Evolutionary conservation across 352 stramenopile species (phyloP).

Genomic region (Phytophthora tubulina): DNA sequence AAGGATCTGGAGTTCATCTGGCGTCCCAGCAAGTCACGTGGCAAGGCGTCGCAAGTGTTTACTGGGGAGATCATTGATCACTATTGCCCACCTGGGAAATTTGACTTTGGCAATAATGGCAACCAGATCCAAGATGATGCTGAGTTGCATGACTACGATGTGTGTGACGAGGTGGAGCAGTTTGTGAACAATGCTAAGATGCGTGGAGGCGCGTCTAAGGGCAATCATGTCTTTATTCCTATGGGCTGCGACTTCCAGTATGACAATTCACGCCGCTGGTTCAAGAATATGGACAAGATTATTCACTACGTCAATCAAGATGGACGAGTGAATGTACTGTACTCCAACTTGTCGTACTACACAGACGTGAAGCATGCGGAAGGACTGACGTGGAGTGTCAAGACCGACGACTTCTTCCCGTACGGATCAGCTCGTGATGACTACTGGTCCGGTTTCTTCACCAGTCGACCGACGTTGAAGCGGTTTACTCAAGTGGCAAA

Average conservation of each 20-base stretch:
- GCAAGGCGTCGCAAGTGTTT: constrained; percentile 86
- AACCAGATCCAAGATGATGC: constrained; percentile 90
- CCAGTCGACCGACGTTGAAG: constrained; percentile 94
- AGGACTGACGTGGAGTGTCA: constrained; percentile 82
- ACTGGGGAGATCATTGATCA: constrained; percentile 89
- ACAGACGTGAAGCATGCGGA: constrained; percentile 94
- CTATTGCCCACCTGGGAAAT: constrained; percentile 80
- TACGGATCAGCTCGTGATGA: constrained; percentile 94
- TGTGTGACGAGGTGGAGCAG: constrained; percentile 83
- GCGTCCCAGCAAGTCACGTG: constrained; percentile 89
- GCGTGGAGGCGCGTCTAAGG: constrained; percentile 78
- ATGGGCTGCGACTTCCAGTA: constrained; percentile 97
- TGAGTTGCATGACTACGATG: constrained; percentile 90
- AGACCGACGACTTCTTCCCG: constrained; percentile 98
- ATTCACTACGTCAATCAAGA: constrained; percentile 96
- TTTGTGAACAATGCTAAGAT: constrained; percentile 85
- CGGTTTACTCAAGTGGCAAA: constrained; percentile 91
- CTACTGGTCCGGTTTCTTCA: constrained; percentile 98
- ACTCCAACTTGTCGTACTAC: constrained; percentile 97
- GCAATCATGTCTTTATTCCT: constrained; percentile 88
- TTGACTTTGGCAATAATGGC: constrained; percentile 75
- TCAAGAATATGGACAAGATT: constrained; percentile 97
- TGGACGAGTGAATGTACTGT: constrained; percentile 94
- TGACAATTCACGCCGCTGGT: constrained; percentile 90
- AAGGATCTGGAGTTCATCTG: constrained; percentile 97